Percentiles rank a stretch among this genome's conserved stretches.
Evolutionary conservation across 495 filamentous ascomycete species (phyloP).

Genomic region (Aspergillus bridgeri): DNA sequence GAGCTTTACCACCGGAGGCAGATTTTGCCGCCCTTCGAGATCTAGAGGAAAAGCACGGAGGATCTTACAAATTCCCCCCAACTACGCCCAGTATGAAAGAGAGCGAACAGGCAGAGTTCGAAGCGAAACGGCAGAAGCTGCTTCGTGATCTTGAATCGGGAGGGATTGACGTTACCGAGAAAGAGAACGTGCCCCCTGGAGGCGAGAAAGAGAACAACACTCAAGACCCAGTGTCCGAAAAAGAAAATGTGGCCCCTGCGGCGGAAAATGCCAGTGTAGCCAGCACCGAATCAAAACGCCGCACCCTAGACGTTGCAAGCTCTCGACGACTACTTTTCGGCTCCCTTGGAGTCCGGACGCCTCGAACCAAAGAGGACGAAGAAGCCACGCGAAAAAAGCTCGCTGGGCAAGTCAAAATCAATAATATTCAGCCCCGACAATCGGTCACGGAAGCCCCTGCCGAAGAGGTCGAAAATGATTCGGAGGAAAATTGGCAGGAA

Average conservation of each 20-base stretch:
- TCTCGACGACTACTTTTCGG: constrained; percentile 67
- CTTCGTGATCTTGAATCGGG: constrained; percentile 50
- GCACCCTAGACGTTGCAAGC: constrained; percentile 60
- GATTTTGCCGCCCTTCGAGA: constrained; percentile 44
- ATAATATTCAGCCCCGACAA: constrained; percentile 18
- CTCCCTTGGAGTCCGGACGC: constrained; percentile 65
- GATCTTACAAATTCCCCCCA: constrained; percentile 24
- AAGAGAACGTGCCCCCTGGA: constrained; percentile 31
- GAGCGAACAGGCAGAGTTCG: constrained; percentile 38
- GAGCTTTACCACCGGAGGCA: constrained; percentile 45
- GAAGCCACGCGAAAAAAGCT: constrained; percentile 58
- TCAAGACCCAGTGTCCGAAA: not conserved
- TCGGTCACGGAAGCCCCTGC: constrained; percentile 12
- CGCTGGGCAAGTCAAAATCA: constrained; percentile 29
- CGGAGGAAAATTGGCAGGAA: constrained; percentile 60
- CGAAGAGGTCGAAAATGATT: constrained; percentile 22
- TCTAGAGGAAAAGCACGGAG: constrained; percentile 32
- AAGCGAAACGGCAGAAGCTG: constrained; percentile 49
- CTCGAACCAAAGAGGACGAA: constrained; percentile 65
- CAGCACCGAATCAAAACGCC: constrained; percentile 29
- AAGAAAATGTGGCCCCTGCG: constrained; percentile 19
- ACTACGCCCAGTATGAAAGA: constrained; percentile 18
- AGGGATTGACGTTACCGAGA: constrained; percentile 48
- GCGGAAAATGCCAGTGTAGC: constrained; percentile 17
- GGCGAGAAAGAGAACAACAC: constrained; percentile 4